Evolutionary conservation across 208 protist genomes (phyloP), one percentile per base, ranked within the genome.

Genomic region (Leishmania martiniquensis): DNA sequence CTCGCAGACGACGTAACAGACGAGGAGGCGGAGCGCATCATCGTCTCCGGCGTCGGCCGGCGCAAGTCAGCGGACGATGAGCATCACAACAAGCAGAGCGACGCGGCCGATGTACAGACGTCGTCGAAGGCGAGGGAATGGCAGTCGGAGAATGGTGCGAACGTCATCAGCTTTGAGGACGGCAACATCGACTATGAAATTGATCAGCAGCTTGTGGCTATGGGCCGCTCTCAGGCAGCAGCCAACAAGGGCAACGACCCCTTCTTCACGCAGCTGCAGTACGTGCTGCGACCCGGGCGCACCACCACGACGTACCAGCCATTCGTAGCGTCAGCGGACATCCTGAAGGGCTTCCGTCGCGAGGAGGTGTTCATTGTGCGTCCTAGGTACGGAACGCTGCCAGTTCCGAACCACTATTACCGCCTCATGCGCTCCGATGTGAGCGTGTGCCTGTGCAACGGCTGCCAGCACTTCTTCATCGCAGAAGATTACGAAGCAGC

Each of bases 391-490:
- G 91, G 91, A 37, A 77, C 65, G 9, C 81, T 97, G 65, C 84
- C 85, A 2, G 85, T 95, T 49, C 88, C 87, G 57, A 94, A 94
- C 67, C 89, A 93, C 71, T 99, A 98, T 88, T 99, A 97, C 80
- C 89, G 94, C 25, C 76, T 97, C 54, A 89, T 98, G 84, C 85
- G 96, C 45, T 65, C 83, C 6, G 94, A 94, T 69, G 83, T 91
- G 1, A 78, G 76, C n/a, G 91, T 99, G 62, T 77, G 88, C 7
- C 76, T 98, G 34, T 99, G 97, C 82, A 79, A 82, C 6, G 84
- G 88, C n/a, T 99, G 97, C 85, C 95, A 98, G 82, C 97, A 98
- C 86, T 98, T 99, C 78, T 99, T 98, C 84, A 84, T 91, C 77
- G 91, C 87, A 17, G 87, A 89, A 2, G 95, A 98, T 54, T 98